Evolutionary conservation across 129 eudicot species (phyloP).

Genomic region (Flaveria linearis): DNA sequence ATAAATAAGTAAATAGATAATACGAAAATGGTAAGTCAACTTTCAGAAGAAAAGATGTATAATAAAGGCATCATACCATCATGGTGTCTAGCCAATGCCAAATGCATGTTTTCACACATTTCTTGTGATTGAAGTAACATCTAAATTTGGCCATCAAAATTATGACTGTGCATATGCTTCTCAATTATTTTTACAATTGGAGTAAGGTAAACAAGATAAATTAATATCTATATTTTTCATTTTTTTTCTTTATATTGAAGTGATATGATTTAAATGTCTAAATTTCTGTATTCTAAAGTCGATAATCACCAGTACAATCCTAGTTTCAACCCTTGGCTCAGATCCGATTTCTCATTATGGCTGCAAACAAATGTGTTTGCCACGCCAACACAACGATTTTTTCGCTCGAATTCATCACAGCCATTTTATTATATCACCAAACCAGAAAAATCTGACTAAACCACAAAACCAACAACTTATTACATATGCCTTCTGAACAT

Average conservation of each 20-base stretch:
- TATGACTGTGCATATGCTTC: slow-evolving; percentile 6
- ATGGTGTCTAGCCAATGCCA: slow-evolving; percentile 10
- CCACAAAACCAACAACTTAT: too few species aligned
- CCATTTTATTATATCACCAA: too few species aligned
- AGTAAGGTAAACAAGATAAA: background rate
- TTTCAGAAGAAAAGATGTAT: background rate
- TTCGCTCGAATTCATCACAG: too few species aligned
- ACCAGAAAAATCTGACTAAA: too few species aligned
- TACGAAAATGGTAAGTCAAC: slow-evolving; percentile 3
- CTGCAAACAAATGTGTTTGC: too few species aligned
- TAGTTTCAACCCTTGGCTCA: too few species aligned
- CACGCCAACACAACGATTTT: too few species aligned
- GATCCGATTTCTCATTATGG: too few species aligned
- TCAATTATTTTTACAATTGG: background rate
- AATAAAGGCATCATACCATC: background rate
- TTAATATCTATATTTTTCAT: background rate
- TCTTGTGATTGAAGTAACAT: background rate
- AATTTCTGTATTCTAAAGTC: too few species aligned
- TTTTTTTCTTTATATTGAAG: background rate
- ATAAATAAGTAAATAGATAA: background rate
- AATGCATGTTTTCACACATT: background rate
- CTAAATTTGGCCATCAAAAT: background rate
- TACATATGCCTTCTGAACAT: too few species aligned
- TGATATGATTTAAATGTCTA: background rate
- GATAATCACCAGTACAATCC: too few species aligned